Evolutionary conservation across 2,329 filamentous ascomycete genomes (phyloP).

Genomic region (Aspergillus ochraceoroseus): DNA sequence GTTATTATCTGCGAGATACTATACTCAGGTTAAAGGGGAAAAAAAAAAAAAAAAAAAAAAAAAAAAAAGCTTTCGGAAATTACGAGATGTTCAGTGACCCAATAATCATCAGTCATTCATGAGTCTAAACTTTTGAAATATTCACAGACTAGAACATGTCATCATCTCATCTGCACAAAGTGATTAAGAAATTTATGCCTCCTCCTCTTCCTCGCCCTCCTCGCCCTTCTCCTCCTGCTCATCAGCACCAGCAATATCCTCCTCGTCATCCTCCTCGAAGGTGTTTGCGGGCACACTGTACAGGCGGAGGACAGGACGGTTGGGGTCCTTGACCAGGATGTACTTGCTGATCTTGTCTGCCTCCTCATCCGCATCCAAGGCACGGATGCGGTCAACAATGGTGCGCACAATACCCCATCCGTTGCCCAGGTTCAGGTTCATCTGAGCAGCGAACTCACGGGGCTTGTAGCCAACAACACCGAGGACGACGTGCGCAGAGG

Average conservation of each 20-base stretch:
- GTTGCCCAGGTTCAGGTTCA: slow-evolving; percentile 95
- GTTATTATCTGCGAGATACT: too few relatives aligned
- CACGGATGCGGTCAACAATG: slow-evolving; percentile 73
- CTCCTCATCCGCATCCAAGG: slow-evolving; percentile 41
- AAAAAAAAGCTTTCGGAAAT: too few relatives aligned
- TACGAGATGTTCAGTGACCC: neutral
- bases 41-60: too few relatives aligned
- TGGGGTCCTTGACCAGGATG: slow-evolving; percentile 74
- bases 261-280: slow-evolving; percentile 82
- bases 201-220: slow-evolving; percentile 53
- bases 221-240: slow-evolving; percentile 54
- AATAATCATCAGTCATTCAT: neutral
- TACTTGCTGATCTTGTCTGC: slow-evolving; percentile 46
- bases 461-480: slow-evolving; percentile 98
- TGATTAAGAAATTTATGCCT: too few relatives aligned
- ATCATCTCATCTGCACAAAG: slow-evolving; percentile 18
- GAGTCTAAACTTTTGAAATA: slow-evolving; percentile 7
- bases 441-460: slow-evolving; percentile 91
- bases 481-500: slow-evolving; percentile 90
- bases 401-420: slow-evolving; percentile 99
- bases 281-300: slow-evolving; percentile 85
- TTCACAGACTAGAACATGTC: slow-evolving; percentile 11
- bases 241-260: slow-evolving; percentile 47
- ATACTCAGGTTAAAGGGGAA: too few relatives aligned
- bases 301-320: slow-evolving; percentile 88